Percentiles rank a stretch among this genome's conserved stretches.
Evolutionary conservation across 139 green algal species (phyloP).

Genomic region (Nannochloris sp.): DNA sequence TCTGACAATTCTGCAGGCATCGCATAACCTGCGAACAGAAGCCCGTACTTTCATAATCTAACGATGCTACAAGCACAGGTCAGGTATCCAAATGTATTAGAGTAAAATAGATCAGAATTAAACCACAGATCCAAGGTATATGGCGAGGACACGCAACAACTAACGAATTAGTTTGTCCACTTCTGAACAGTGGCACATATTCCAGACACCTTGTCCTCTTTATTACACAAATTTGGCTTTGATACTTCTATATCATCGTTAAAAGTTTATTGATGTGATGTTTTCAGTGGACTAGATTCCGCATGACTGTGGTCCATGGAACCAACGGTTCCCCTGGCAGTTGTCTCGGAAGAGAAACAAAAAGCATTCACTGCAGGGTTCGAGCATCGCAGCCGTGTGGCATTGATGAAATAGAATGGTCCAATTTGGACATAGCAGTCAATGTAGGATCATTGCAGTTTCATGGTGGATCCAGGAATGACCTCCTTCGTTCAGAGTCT

Average conservation of each 20-base stretch:
- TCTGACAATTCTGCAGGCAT: constrained; percentile 47
- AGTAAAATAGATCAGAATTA: not conserved
- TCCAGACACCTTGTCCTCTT: too few species aligned
- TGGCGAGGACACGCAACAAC: too few species aligned
- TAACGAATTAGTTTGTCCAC: too few species aligned
- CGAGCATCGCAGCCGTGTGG: not conserved
- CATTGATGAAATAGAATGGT: not conserved
- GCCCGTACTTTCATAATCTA: constrained; percentile 47
- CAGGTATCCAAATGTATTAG: not conserved
- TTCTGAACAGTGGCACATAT: too few species aligned
- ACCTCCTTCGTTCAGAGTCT: not conserved
- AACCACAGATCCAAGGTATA: too few species aligned
- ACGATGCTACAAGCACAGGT: not conserved
- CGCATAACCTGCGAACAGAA: constrained; percentile 46
- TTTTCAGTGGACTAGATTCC: too few species aligned
- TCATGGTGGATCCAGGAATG: not conserved
- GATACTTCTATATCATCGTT: too few species aligned
- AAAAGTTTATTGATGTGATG: too few species aligned
- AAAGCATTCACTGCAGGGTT: not conserved
- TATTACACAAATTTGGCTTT: too few species aligned
- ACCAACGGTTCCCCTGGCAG: not conserved
- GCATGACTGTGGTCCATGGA: too few species aligned
- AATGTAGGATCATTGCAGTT: not conserved
- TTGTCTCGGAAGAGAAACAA: too few species aligned
- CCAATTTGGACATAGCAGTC: not conserved